phyloP scores from a whole-genome alignment of 495 filamentous ascomycete species.

The Articulospora tetracladia region DNA sequence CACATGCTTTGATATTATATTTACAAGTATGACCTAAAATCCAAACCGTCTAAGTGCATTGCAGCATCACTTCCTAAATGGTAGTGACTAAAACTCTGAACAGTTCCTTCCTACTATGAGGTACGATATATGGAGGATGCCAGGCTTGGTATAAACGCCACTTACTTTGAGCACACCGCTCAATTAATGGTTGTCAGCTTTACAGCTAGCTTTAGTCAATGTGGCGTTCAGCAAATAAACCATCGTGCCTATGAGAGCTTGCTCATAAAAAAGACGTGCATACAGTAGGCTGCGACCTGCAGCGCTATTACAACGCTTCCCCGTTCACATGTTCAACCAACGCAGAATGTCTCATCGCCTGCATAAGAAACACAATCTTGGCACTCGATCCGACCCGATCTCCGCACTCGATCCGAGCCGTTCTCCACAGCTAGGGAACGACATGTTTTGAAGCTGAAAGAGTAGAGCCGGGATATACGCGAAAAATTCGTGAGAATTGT shows the following conservation, averaged over 20 bases:
- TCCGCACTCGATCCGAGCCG: constrained; percentile 6
- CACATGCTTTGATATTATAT: no score
- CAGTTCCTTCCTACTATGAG: no score
- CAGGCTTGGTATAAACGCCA: no score
- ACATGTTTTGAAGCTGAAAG: constrained; percentile 3
- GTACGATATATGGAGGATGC: no score
- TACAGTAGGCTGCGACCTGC: not conserved
- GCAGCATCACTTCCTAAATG: no score
- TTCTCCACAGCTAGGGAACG: constrained; percentile 1
- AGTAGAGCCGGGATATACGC: constrained; percentile 3
- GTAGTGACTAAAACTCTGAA: no score
- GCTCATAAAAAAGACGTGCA: constrained; percentile 1
- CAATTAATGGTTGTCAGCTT: no score
- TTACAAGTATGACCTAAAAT: no score
- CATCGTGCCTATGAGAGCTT: not conserved
- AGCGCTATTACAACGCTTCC: constrained; percentile 6
- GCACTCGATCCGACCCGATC: constrained; percentile 1
- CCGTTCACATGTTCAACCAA: constrained; percentile 3
- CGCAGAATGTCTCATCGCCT: constrained; percentile 2
- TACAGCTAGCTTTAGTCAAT: not conserved
- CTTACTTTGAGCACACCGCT: no score
- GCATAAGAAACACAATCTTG: not conserved
- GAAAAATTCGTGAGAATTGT: constrained; percentile 4
- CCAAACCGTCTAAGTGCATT: no score
- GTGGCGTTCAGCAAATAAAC: constrained; percentile 1